Base-by-base conservation (phyloP, 495 filamentous ascomycete species). In the Penicillium tannophilum region DNA sequence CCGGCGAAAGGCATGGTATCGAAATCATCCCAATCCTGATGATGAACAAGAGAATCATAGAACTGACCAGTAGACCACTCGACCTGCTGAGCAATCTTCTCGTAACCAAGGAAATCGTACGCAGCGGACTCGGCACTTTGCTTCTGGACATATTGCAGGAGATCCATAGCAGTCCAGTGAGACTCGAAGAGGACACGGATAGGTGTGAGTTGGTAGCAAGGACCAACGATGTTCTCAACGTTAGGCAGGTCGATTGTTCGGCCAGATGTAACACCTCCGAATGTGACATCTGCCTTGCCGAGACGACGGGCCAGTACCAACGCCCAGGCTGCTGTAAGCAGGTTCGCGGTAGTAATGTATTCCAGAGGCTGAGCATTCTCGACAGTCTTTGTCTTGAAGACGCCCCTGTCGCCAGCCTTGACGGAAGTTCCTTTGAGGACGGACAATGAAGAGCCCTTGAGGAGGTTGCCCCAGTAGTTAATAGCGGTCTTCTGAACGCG, bases 241-340 rank as follows among this genome's bases (percentile, higher is more conserved):
- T 70, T 67, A 20, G 71, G 35, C 42, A 79, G 48, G 44, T 83
- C 80, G n/a, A 83, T 57, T 4, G 70, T 71, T 55, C 81, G 59
- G 54, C 73, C 86, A 3, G 70, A 81, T 2, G 81, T 82, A 5
- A 88, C 83, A 48, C 79, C 70, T 41, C 86, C 87, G 58, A 90
- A 90, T 2, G 81, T 73, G 5, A 90, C 75, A 56, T 90, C 87
- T 0, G 56, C 33, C 2, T 63, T 73, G 0, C 54, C 33, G 6
- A 84, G 73, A 8, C 75, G 78, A 9, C 79, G 81, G 12, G 86
- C 79, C 5, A 90, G 76, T 2, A 81, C 67, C 0, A 88, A 46
- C 0, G 86, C 83, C 87, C 87, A 90, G 1, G 86, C 83, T 0
- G 86, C 84, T 0, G 82, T 85, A 5, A 83, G 82, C 0, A 88